phyloP scores from a whole-genome alignment of 1,284 basidiomycete species.

The Cryptococcus sp. region DNA sequence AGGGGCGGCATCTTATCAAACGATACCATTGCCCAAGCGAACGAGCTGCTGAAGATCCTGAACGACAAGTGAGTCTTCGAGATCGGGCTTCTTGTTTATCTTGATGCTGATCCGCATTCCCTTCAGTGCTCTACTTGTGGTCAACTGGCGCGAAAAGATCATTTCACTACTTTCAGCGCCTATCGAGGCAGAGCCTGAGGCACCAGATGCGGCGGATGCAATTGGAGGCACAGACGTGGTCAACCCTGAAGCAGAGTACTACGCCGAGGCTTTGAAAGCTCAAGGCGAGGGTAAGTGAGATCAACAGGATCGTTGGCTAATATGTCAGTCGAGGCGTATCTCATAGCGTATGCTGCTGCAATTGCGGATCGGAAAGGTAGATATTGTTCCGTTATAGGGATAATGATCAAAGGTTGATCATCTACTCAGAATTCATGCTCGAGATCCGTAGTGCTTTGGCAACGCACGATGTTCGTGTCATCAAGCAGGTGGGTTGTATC shows the following conservation, averaged over 20 bases:
- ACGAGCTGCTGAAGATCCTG: constrained; percentile 41
- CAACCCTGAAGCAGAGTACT: constrained; percentile 48
- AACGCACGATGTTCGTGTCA: constrained; percentile 30
- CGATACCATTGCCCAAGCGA: constrained; percentile 25
- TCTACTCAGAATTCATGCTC: constrained; percentile 39
- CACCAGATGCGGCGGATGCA: constrained; percentile 13
- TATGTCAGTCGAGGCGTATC: constrained; percentile 42
- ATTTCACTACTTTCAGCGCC: constrained; percentile 34
- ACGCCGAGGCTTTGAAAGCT: constrained; percentile 44
- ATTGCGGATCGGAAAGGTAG: constrained; percentile 47
- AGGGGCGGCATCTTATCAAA: constrained; percentile 29
- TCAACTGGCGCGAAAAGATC: constrained; percentile 45
- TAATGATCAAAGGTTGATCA: not conserved
- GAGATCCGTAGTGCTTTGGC: constrained; percentile 44
- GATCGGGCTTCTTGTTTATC: not conserved
- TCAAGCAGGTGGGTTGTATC: constrained; percentile 28
- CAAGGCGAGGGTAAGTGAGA: constrained; percentile 43
- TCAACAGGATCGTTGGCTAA: constrained; percentile 5
- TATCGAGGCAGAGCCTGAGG: constrained; percentile 31
- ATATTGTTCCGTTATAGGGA: not conserved
- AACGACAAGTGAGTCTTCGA: constrained; percentile 42
- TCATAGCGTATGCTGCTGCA: constrained; percentile 46
- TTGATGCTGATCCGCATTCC: not conserved
- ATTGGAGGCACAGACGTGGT: constrained; percentile 27
- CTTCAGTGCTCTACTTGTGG: constrained; percentile 40